Conservation (phyloP, 1,139 yeast species). For the Yamadazyma triangularis region DNA sequence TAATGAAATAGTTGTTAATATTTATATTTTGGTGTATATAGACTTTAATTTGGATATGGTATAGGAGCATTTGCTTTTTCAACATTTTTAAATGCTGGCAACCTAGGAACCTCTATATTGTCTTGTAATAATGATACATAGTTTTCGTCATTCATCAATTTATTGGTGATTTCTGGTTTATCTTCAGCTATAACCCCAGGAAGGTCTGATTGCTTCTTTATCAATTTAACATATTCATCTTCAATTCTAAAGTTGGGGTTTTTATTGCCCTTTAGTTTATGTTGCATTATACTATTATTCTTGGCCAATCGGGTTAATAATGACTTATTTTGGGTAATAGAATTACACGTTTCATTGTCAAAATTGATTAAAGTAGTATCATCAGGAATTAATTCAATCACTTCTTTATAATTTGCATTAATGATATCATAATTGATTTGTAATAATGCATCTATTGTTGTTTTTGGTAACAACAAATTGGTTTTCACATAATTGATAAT, state of each 20-base stretch:
- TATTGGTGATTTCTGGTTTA: constrained; percentile 54
- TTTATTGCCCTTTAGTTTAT: constrained; percentile 10
- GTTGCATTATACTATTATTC: constrained; percentile 13
- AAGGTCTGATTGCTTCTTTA: constrained; percentile 51
- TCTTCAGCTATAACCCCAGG: constrained; percentile 52
- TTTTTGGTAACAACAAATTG: constrained; percentile 44
- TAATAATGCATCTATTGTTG: constrained; percentile 36
- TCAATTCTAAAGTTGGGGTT: constrained; percentile 1
- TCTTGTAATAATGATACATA: constrained; percentile 20
- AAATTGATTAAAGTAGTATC: constrained; percentile 19
- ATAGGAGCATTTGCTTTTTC: constrained; percentile 50
- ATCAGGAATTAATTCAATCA: constrained; percentile 3
- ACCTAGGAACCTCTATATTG: constrained; percentile 25
- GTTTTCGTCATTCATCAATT: constrained; percentile 24
- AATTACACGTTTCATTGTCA: constrained; percentile 24
- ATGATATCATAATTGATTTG: constrained; percentile 18
- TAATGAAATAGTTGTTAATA: constrained; percentile 9
- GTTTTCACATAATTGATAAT: constrained; percentile 41
- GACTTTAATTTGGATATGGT: constrained; percentile 19
- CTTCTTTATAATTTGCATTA: constrained; percentile 20
- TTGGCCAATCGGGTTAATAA: constrained; percentile 21
- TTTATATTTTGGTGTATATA: constrained; percentile 1
- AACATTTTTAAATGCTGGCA: constrained; percentile 59
- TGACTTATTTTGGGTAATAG: constrained; percentile 21
- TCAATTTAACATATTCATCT: constrained; percentile 8